Percentiles rank a stretch among this genome's conserved stretches.
phyloP scores from a whole-genome alignment of 2,329 filamentous ascomycete species.

The Apiospora pterosperma region DNA sequence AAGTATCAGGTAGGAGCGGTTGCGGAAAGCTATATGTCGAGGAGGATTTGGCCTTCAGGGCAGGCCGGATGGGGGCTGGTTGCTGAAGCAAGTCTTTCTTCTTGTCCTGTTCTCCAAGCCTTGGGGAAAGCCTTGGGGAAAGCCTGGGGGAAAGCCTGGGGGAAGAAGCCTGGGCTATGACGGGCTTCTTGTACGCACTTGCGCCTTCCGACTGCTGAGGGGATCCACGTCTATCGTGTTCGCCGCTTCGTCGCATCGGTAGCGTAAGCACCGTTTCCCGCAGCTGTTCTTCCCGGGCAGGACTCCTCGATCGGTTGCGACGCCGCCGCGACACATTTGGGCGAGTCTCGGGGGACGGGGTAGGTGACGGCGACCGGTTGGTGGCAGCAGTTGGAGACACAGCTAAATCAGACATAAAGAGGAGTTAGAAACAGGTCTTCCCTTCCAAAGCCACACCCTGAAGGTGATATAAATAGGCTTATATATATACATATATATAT shows the following conservation, averaged over 20 bases:
- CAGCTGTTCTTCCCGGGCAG: slow-evolving; percentile 37
- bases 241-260: slow-evolving; percentile 40
- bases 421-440: slow-evolving; percentile 18
- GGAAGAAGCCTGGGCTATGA: slow-evolving; percentile 42
- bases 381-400: slow-evolving; percentile 48
- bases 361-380: slow-evolving; percentile 51
- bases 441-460: slow-evolving; percentile 10
- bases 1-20: slow-evolving; percentile 63
- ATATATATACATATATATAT: not conserved
- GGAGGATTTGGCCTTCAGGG: slow-evolving; percentile 35
- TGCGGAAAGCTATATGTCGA: slow-evolving; percentile 41
- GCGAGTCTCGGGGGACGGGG: slow-evolving; percentile 51
- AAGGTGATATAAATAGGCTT: not conserved
- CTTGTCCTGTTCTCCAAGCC: slow-evolving; percentile 15
- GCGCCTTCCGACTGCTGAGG: slow-evolving; percentile 29
- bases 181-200: slow-evolving; percentile 42
- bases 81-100: slow-evolving; percentile 16
- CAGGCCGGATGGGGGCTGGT: slow-evolving; percentile 26
- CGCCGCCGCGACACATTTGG: slow-evolving; percentile 46
- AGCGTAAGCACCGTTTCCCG: slow-evolving; percentile 40
- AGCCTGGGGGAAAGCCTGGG: slow-evolving; percentile 23
- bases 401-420: slow-evolving; percentile 32
- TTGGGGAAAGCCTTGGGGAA: slow-evolving; percentile 13
- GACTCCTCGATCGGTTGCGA: slow-evolving; percentile 53
- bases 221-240: slow-evolving; percentile 32